Evolutionary conservation across 495 filamentous ascomycete species (phyloP), one percentile per base, ranked within the genome.

Genomic region (Penicillium herquei): DNA sequence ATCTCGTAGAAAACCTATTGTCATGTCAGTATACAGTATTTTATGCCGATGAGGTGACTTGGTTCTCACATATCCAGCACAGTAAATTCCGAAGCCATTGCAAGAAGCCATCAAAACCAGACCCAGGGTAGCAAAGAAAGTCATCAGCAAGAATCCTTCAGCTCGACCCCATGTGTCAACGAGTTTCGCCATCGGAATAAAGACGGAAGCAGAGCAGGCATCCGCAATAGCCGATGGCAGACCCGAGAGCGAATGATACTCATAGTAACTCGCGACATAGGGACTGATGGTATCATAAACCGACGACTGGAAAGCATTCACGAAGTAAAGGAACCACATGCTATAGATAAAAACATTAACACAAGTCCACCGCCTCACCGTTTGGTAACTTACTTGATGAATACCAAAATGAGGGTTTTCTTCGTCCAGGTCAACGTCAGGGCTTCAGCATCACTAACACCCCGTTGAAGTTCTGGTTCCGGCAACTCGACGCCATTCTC

Each of bases 121-220:
- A 1, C 78, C 78, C 18, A 78, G 11, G 1, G 69, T 73, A 2
- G 67, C 59, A 39, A 70, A 59, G 10, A 60, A n/a, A 0, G 72
- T 61, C 70, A 73, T 71, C 46, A 80, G 31, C 8, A 65, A 74
- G 62, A 85, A 87, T 32, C 72, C 75, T 49, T 78, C 63, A 59
- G 80, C 52, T 65, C 82, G 63, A 51, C 84, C 86, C 77, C 81
- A 88, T 21, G 85, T 69, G 60, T 90, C 84, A 57, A 88, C 68
- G 45, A 88, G 70, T 66, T 88, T 87, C 42, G 84, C 85, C 13
- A 87, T 67, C 0, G 85, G 78, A 31, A 88, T 70, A 52, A 82
- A 85, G 40, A 76, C 67, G 16, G 87, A 72, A 52, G 85, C 87
- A 48, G 78, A 80, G 51, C 87, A 81, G 49, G 86, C 56, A 57